A percentile compares a stretch with the other conserved stretches of the same genome.
Conservation (phyloP, 768 basidiomycete genomes). For the Auriculariales sp. region DNA sequence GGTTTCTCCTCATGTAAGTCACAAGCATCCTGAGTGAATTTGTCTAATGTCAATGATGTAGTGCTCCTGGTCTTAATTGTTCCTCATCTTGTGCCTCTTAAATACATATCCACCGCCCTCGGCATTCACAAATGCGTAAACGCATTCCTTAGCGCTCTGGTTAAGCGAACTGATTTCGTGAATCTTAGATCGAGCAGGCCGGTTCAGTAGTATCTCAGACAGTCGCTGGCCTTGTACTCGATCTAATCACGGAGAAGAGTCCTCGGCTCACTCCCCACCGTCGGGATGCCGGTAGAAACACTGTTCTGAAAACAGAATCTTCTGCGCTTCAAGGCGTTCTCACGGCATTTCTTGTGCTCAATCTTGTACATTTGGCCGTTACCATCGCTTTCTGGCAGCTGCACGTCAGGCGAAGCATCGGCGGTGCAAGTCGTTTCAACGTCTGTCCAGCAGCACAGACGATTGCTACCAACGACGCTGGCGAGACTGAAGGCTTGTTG, state of each 20-base stretch:
- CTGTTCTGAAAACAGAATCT: slow-evolving; percentile 6
- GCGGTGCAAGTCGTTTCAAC: too few relatives aligned
- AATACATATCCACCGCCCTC: slow-evolving; percentile 65
- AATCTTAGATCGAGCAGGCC: slow-evolving; percentile 50
- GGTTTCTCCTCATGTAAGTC: slow-evolving; percentile 57
- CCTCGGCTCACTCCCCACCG: slow-evolving; percentile 10
- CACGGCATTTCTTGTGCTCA: slow-evolving; percentile 39
- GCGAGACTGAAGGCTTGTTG: too few relatives aligned
- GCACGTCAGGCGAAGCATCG: slow-evolving; percentile 21
- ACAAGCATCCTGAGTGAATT: background rate
- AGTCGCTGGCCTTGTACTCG: slow-evolving; percentile 52
- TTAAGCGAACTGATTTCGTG: background rate
- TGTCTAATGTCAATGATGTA: slow-evolving; percentile 12
- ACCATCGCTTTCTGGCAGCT: slow-evolving; percentile 35
- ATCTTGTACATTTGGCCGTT: slow-evolving; percentile 38
- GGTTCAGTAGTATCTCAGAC: slow-evolving; percentile 63
- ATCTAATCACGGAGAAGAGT: slow-evolving; percentile 22
- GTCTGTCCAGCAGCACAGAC: too few relatives aligned
- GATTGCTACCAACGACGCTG: too few relatives aligned
- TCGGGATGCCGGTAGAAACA: slow-evolving; percentile 4
- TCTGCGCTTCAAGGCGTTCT: slow-evolving; percentile 39
- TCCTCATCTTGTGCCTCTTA: slow-evolving; percentile 50
- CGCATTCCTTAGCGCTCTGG: slow-evolving; percentile 1
- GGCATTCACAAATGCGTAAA: slow-evolving; percentile 68
- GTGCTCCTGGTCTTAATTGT: slow-evolving; percentile 65